Percentiles rank a stretch among this genome's conserved stretches.
Conservation (phyloP, 768 basidiomycete species). For the Trametes villosa region DNA sequence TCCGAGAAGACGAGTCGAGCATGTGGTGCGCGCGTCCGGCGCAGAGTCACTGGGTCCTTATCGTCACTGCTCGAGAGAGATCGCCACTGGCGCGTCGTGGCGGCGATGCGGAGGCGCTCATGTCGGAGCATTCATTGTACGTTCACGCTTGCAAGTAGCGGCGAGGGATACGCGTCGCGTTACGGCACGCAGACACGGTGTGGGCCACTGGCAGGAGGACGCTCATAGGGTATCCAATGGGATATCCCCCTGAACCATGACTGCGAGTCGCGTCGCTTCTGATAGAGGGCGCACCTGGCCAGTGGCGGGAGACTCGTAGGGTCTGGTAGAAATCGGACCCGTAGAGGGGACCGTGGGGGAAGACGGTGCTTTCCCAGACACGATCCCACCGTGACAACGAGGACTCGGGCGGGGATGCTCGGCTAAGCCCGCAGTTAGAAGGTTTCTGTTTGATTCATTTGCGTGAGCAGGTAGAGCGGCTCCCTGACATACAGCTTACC, state of each 20-base stretch:
- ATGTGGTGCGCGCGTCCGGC: conserved; percentile 18
- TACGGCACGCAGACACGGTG: neutral
- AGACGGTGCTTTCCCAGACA: conserved; percentile 7
- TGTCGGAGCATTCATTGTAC: neutral
- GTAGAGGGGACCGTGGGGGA: conserved; percentile 7
- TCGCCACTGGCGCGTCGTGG: neutral
- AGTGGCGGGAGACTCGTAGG: neutral
- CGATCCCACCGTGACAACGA: neutral
- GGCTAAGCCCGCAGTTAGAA: neutral
- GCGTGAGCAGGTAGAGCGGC: neutral
- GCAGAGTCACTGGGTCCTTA: conserved; percentile 16
- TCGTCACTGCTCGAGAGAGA: neutral
- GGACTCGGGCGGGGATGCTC: neutral
- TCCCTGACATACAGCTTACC: neutral
- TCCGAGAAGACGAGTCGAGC: conserved; percentile 20
- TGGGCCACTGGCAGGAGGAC: neutral
- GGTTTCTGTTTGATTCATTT: neutral
- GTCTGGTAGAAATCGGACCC: conserved; percentile 1
- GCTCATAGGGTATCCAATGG: too few species aligned
- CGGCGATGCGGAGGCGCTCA: neutral
- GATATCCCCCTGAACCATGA: neutral
- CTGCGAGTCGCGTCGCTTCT: neutral
- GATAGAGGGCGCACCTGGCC: neutral
- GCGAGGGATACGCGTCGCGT: neutral
- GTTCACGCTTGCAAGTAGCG: too few species aligned